These are phyloP conservation scores for Grifola frondosa DNA, from an alignment of 1,284 basidiomycete genomes.

Conservation along the genomic window DNA sequence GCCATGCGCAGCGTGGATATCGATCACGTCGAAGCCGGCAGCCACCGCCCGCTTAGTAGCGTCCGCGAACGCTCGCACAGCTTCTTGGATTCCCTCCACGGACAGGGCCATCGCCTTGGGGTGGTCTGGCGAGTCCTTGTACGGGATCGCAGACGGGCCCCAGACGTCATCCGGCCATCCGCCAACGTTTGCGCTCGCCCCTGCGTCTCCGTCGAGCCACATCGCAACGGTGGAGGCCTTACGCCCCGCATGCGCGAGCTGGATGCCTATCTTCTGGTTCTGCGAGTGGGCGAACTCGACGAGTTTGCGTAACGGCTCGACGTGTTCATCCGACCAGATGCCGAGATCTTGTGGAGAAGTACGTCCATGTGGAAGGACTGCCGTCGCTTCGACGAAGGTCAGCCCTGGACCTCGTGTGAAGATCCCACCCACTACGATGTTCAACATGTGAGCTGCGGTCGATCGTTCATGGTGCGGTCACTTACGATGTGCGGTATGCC, in stretches of 20 bases:
- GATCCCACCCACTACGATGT: slow-evolving; percentile 35
- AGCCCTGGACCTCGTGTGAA: slow-evolving; percentile 51
- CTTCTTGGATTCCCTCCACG: slow-evolving; percentile 48
- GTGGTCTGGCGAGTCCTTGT: slow-evolving; percentile 4
- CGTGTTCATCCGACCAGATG: slow-evolving; percentile 71
- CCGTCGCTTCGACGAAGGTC: slow-evolving; percentile 65
- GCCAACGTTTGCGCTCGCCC: slow-evolving; percentile 38
- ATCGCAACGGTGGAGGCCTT: slow-evolving; percentile 67
- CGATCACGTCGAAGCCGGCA: slow-evolving; percentile 38
- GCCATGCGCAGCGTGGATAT: slow-evolving; percentile 59
- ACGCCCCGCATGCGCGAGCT: slow-evolving; percentile 75
- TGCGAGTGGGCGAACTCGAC: slow-evolving; percentile 68
- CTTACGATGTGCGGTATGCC: slow-evolving; percentile 73
- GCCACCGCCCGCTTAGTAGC: slow-evolving; percentile 53
- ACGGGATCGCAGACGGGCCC: slow-evolving; percentile 60
- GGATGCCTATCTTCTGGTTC: slow-evolving; percentile 67
- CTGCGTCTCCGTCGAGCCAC: slow-evolving; percentile 50
- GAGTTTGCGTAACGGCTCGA: slow-evolving; percentile 60
- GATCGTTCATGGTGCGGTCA: slow-evolving; percentile 3
- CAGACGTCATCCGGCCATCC: slow-evolving; percentile 66
- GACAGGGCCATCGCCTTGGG: slow-evolving; percentile 57
- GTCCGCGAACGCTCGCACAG: slow-evolving; percentile 59
- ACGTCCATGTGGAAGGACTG: slow-evolving; percentile 75
- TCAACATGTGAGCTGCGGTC: neutral
- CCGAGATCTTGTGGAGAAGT: slow-evolving; percentile 69